Base-by-base conservation (phyloP, 768 basidiomycete species). In the Tricholomella constricta region DNA sequence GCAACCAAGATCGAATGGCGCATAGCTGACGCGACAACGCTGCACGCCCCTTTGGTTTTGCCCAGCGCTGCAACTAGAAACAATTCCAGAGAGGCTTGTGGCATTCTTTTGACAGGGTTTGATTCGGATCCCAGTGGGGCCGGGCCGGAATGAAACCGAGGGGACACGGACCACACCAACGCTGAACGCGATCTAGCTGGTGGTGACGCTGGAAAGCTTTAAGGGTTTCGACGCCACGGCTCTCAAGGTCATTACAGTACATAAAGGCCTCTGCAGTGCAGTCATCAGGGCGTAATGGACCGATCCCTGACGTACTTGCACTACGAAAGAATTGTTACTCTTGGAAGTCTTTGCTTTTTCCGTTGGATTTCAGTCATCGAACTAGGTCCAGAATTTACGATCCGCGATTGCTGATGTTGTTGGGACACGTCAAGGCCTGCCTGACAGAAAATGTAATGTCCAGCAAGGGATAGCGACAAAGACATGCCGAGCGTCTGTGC, bases 61-160 rank as follows among this genome's bases (percentile, higher is more conserved):
- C n/a, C n/a, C n/a, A n/a, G n/a, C n/a, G n/a, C n/a, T n/a, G n/a
- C n/a, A n/a, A 29, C 27, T 27, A n/a, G 37, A n/a, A n/a, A 34
- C 31, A 44, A 36, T 26, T 17, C 9, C 27, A 36, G 45, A 27
- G 37, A 35, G 35, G n/a, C n/a, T 27, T 29, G 17, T 31, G 23
- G 32, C 34, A 38, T 44, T 40, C 22, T 26, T 45, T 44, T 55
- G 54, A 55, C 48, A 50, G 54, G 11, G 25, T 45, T 55, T 48
- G 52, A 41, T 48, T 54, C 47, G 47, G 42, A 34, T 42, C 23
- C 40, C 27, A 17, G 53, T 54, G 46, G 53, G 41, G 41, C 47
- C 45, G 54, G 54, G 15, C 54, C 54, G 54, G 54, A 10, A 4
- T 36, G 29, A 47, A 54, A 48, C 40, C 53, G 42, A 54, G 48